Evolutionary conservation across 2,329 filamentous ascomycete genomes (phyloP).

Genomic region (Curvularia eragrostidis): DNA sequence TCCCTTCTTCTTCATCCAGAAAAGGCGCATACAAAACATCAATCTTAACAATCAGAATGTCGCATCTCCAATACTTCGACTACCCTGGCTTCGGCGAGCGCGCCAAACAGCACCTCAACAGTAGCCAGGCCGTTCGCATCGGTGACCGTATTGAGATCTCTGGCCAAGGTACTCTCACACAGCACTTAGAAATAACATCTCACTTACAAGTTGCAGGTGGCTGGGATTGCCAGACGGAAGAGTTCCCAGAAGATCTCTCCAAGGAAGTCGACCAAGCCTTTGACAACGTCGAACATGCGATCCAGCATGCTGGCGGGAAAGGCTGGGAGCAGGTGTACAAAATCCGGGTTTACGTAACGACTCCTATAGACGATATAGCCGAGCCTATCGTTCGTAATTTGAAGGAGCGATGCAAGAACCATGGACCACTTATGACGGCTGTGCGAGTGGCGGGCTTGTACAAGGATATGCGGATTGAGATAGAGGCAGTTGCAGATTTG

Average conservation of each 20-base stretch:
- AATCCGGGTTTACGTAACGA: constrained; percentile 26
- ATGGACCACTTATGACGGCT: constrained; percentile 34
- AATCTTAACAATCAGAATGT: neutral
- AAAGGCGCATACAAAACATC: neutral
- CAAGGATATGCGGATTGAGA: constrained; percentile 33
- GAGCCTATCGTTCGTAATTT: constrained; percentile 23
- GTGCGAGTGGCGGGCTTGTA: constrained; percentile 33
- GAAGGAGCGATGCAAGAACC: constrained; percentile 31
- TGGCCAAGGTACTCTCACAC: neutral
- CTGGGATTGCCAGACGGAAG: neutral
- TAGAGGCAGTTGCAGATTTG: constrained; percentile 33
- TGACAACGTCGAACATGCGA: constrained; percentile 59
- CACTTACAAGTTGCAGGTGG: neutral
- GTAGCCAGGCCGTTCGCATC: constrained; percentile 35
- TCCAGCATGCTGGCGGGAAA: constrained; percentile 60
- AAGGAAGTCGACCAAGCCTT: neutral
- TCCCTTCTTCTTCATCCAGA: neutral
- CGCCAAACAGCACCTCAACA: constrained; percentile 25
- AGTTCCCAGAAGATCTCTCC: neutral
- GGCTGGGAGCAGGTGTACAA: constrained; percentile 59
- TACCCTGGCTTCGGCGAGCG: neutral
- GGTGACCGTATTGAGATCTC: constrained; percentile 35
- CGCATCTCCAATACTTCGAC: neutral
- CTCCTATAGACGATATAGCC: constrained; percentile 21
- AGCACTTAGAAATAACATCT: neutral